Evolutionary conservation across 371 early-diverging fungal genomes (phyloP), one percentile per base, ranked within the genome.

Genomic region (Hamiltosporidium tvaerminnensis): DNA sequence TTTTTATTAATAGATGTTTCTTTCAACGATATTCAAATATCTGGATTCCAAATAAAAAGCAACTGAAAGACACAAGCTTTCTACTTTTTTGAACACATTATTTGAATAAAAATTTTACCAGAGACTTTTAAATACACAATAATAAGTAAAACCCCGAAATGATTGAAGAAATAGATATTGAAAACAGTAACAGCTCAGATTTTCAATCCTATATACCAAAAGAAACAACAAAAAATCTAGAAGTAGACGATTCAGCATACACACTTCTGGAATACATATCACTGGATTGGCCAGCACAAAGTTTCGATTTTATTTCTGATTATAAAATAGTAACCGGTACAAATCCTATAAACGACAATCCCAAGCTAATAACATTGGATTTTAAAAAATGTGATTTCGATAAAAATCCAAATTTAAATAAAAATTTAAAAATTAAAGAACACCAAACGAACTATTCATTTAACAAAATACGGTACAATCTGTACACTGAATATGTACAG

Each of bases 261-360:
- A 35, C 23, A 14, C 12, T 63, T 2, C 32, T 74, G 30, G 69
- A 71, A 12, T 68, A 74, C 54, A 57, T 67, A 31, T 53, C 58
- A 23, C 41, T 74, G 36, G 74, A 74, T 36, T 74, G 71, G 70
- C 74, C 74, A 33, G 57, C 74, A 36, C 71, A 71, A 55, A 68
- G 61, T 32, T 41, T 74, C 30, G 66, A 53, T 23, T 31, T 41
- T 33, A 31, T 59, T 39, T 47, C 41, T 12, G 55, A 48, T 14
- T 38, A 59, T 47, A 38, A 32, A 2, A 2, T 71, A 10, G 5
- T 67, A 9, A 37, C 68, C 23, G 74, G 54, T 32, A 73, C 73
- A 31, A 69, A 69, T 59, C 70, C 73, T 36, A 16, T 50, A 2
- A 55, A 59, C 30, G 69, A 53, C 39, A 14, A 56, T 16, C 41